Evolutionary conservation across 2,329 filamentous ascomycete species (phyloP), one percentile per base, ranked within the genome.

Genomic region (Emergomyces pasteurianus): DNA sequence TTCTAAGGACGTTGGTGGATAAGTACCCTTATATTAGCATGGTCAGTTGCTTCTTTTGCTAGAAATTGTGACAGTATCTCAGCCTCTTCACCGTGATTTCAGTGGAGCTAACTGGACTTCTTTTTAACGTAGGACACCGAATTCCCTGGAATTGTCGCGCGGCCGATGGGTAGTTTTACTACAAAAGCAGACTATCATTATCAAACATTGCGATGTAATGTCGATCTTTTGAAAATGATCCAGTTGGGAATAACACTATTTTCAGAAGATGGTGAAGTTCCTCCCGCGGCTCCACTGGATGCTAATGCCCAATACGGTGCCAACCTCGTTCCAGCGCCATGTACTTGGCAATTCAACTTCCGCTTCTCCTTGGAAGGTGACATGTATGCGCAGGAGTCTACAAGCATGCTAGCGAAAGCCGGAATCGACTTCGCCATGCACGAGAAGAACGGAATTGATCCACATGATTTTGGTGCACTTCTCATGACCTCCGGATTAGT

Each of bases 261-360:
- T 78, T 92, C 90, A 64, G 83, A 91, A 62, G 87, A 96, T 63
- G 94, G 94, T 63, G 90, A 97, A 67, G 85, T 90, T 1, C 90
- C 90, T 0, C 89, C 90, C 2, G 81, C 88, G 12, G 84, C 86
- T 65, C 84, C 86, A 28, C 77, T 78, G 36, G 71, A 83, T 62
- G 74, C 79, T 59, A 77, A 78, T 63, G 74, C 79, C 50, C 76
- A 78, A 65, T 81, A 82, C 65, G 76, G 74, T 23, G 80, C 79
- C 64, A 80, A 79, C 64, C 76, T 82, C 59, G 72, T 79, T n/a
- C 74, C 74, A 42, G 86, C 90, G 62, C 92, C 90, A 18, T 95
- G 89, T 71, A 95, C 92, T 21, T 99, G 94, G 94, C 92, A 96
- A 68, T 99, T 99, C 81, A 97, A 99, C 80, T 99, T 99, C 77